Conservation (phyloP, 2,329 filamentous ascomycete species). For the Dryadomyces quercus-mongolicae region DNA sequence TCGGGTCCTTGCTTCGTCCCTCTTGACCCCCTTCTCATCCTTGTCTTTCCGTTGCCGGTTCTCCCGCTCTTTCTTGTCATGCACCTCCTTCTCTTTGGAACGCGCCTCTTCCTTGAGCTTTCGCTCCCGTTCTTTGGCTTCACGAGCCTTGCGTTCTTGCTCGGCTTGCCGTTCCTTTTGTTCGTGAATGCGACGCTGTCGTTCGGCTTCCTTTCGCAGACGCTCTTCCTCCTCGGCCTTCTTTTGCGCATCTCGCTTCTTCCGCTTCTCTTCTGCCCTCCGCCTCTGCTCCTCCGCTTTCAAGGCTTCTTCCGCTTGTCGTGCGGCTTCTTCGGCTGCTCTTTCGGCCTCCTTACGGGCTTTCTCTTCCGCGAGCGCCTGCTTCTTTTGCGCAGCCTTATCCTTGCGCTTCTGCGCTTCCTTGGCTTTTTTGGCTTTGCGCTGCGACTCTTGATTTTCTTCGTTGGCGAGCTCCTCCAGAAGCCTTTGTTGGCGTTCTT, state of each 20-base stretch:
- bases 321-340: constrained; percentile 71
- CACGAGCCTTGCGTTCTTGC: constrained; percentile 69
- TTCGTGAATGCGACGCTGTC: constrained; percentile 65
- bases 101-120: constrained; percentile 75
- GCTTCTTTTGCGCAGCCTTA: constrained; percentile 80
- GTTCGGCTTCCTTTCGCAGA: constrained; percentile 73
- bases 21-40: constrained; percentile 40
- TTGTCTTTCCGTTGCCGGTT: constrained; percentile 31
- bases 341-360: constrained; percentile 79
- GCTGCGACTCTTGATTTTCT: constrained; percentile 58
- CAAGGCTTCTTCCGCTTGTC: constrained; percentile 63
- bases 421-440: constrained; percentile 84
- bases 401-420: constrained; percentile 94
- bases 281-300: constrained; percentile 68
- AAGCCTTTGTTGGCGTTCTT: constrained; percentile 81
- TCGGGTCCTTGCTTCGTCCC: constrained; percentile 25
- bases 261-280: constrained; percentile 81
- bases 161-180: constrained; percentile 80
- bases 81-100: constrained; percentile 63
- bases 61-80: constrained; percentile 51
- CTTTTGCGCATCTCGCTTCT: constrained; percentile 81
- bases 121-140: constrained; percentile 71
- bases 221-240: constrained; percentile 86
- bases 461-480: constrained; percentile 88
- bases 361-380: constrained; percentile 81